Evolutionary conservation across 768 basidiomycete genomes (phyloP), one percentile per base, ranked within the genome.

Genomic region (Tulasnella sp.): DNA sequence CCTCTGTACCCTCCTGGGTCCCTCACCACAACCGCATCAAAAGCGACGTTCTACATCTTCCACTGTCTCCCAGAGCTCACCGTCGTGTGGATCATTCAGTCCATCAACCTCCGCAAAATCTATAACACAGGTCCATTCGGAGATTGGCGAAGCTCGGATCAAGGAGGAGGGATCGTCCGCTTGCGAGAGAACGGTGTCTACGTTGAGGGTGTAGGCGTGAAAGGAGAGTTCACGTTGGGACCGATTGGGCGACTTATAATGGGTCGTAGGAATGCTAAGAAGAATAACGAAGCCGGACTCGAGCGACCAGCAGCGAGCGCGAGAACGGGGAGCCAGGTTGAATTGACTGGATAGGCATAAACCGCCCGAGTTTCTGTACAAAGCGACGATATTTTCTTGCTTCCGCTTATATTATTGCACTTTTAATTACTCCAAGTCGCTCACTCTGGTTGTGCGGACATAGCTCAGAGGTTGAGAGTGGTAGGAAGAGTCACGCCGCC

Each of bases 11-110:
- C 67, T 11, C 67, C 67, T 16, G 67, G 41, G 7, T 41, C 37
- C 32, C 67, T 68, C 2, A 68, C 67, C n/a, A 41, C 67, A 12
- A 41, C 67, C 6, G 32, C 37, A 37, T 40, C 37, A 16, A 68
- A 68, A 68, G 67, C 41, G 2, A 40, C 42, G 6, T 68, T 68
- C 35, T 68, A 68, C 67, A 37, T 68, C 67, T 68, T 68, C 67
- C 67, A 68, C 67, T 17, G 19, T 42, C 42, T 68, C 26, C 67
- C 67, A 17, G 67, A 68, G n/a, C 42, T 40, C 39, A 68, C 40
- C 37, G 34, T 47, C 67, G 42, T 22, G 12, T 32, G 29, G 29
- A 7, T 19, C 17, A 40, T 68, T 19, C 37, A 40, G 40, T 26
- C 39, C 19, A n/a, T 68, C 37, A 68, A 68, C 12, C 36, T 68